Percentiles rank a stretch among this genome's conserved stretches.
Conservation (phyloP, 805 yeast genomes). For the Myxozyma melibiosi region DNA sequence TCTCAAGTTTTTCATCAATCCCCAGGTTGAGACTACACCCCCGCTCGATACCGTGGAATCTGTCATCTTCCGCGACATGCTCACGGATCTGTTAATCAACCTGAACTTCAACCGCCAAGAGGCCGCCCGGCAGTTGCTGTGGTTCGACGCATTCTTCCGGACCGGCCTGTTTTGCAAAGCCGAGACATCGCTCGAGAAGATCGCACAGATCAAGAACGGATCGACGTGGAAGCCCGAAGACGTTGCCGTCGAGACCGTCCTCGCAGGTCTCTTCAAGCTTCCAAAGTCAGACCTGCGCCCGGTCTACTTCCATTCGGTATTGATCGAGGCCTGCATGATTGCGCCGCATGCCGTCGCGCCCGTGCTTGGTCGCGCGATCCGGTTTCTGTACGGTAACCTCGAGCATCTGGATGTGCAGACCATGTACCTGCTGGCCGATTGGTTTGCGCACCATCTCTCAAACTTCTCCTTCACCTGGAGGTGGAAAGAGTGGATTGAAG, state of each 20-base stretch:
- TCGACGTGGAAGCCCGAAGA: constrained; percentile 93
- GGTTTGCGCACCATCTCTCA: constrained; percentile 92
- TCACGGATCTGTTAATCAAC: constrained; percentile 72
- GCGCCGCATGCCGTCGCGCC: constrained; percentile 87
- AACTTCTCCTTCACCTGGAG: constrained; percentile 96
- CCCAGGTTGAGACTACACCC: constrained; percentile 66
- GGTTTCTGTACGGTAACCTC: constrained; percentile 73
- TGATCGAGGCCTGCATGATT: constrained; percentile 84
- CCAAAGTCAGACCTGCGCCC: constrained; percentile 67
- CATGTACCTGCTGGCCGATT: constrained; percentile 71
- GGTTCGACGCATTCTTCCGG: constrained; percentile 71
- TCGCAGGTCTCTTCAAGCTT: constrained; percentile 74
- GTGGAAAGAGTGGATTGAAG: constrained; percentile 88
- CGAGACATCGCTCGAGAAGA: constrained; percentile 75
- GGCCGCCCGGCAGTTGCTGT: constrained; percentile 79
- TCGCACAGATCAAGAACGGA: constrained; percentile 47
- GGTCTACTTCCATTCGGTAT: constrained; percentile 79
- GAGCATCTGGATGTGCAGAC: constrained; percentile 75
- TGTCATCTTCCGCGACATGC: constrained; percentile 70
- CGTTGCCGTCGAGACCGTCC: constrained; percentile 77
- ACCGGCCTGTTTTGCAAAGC: constrained; percentile 66
- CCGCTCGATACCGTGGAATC: constrained; percentile 54
- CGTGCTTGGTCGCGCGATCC: constrained; percentile 87
- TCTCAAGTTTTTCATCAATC: constrained; percentile 55
- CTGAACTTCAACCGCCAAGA: constrained; percentile 88